phyloP scores from a whole-genome alignment of 305 asterid species.

The Solanum aculeatissimum region DNA sequence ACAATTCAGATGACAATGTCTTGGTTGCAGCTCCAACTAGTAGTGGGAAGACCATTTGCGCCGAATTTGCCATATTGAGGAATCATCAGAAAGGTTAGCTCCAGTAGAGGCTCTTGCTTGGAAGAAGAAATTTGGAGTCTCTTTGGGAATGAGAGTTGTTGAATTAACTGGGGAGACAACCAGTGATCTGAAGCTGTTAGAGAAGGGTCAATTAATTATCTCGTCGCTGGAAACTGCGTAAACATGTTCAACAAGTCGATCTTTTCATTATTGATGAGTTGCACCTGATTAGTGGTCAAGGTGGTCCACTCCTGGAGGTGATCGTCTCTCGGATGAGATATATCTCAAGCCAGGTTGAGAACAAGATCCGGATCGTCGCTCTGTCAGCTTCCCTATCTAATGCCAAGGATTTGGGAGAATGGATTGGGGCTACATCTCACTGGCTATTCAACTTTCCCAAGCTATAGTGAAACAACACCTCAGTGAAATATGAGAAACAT shows the following conservation, averaged over 20 bases:
- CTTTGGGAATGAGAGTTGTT: slow-evolving; percentile 34
- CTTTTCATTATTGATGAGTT: slow-evolving; percentile 85
- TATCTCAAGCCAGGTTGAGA: slow-evolving; percentile 75
- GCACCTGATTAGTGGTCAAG: slow-evolving; percentile 91
- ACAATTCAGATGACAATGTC: too few relatives aligned
- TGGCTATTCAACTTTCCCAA: too few relatives aligned
- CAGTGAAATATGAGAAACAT: too few relatives aligned
- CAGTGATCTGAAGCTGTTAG: slow-evolving; percentile 75
- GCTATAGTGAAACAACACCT: too few relatives aligned
- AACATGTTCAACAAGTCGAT: slow-evolving; percentile 84
- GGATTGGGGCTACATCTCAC: too few relatives aligned
- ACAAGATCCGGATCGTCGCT: slow-evolving; percentile 80
- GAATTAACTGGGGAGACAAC: slow-evolving; percentile 85
- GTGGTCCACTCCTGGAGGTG: slow-evolving; percentile 85
- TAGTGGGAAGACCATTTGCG: too few relatives aligned
- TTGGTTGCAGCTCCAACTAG: too few relatives aligned
- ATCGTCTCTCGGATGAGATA: slow-evolving; percentile 93
- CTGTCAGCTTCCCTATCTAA: slow-evolving; percentile 88
- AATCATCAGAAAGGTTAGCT: too few relatives aligned
- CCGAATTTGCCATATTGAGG: too few relatives aligned
- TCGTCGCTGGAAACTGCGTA: slow-evolving; percentile 95
- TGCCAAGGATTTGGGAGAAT: slow-evolving; percentile 80
- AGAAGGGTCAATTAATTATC: slow-evolving; percentile 80
- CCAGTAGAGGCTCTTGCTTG: slow-evolving; percentile 96
- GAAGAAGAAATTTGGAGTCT: slow-evolving; percentile 62